phyloP scores from a whole-genome alignment of 495 filamentous ascomycete genomes.

The Podospora australis region DNA sequence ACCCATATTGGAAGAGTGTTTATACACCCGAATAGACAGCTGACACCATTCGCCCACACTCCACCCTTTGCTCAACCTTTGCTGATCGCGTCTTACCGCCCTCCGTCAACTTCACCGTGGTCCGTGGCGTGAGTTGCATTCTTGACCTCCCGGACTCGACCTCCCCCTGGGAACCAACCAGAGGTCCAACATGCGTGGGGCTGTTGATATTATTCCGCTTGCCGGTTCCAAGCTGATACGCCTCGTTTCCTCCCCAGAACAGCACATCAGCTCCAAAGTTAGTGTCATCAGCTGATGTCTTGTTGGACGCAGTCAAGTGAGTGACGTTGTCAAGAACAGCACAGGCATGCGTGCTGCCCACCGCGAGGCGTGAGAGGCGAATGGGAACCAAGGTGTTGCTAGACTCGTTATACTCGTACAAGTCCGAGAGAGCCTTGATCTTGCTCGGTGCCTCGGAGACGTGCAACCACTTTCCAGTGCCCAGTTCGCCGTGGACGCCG shows the following conservation, averaged over 20 bases:
- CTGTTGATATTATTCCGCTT: constrained; percentile 69
- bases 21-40: constrained; percentile 62
- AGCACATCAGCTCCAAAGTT: constrained; percentile 81
- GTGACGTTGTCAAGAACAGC: constrained; percentile 78
- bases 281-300: constrained; percentile 54
- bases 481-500: constrained; percentile 76
- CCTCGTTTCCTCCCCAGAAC: constrained; percentile 93
- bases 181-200: constrained; percentile 71
- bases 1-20: too few species aligned
- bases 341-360: constrained; percentile 70
- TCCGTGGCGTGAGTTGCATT: constrained; percentile 78
- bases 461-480: constrained; percentile 87
- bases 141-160: constrained; percentile 53
- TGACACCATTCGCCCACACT: constrained; percentile 78
- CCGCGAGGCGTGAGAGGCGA: constrained; percentile 60
- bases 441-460: constrained; percentile 71
- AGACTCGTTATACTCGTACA: constrained; percentile 80
- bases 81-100: constrained; percentile 59
- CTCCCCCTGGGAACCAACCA: constrained; percentile 50
- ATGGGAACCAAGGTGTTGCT: constrained; percentile 65
- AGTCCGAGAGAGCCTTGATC: constrained; percentile 72
- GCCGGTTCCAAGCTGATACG: constrained; percentile 86
- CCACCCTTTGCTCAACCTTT: constrained; percentile 78
- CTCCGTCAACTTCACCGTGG: constrained; percentile 56
- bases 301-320: constrained; percentile 45